phyloP scores from a whole-genome alignment of 2,329 filamentous ascomycete species.

The Alternaria consortialis region DNA sequence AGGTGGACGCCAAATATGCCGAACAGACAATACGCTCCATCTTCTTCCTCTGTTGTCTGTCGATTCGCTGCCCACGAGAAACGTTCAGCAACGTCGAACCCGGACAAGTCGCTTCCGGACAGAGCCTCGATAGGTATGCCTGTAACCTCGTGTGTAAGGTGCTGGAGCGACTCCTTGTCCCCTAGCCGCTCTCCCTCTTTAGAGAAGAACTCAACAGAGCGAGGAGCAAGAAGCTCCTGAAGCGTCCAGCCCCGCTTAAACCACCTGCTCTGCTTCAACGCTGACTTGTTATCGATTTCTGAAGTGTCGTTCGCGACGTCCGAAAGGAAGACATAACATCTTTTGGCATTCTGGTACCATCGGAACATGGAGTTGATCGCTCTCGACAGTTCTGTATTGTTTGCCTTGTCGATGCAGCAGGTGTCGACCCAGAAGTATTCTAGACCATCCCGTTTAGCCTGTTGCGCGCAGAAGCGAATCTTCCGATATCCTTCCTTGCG shows the following conservation, averaged over 20 bases:
- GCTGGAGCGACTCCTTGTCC: slow-evolving; percentile 9
- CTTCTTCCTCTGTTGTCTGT: slow-evolving; percentile 30
- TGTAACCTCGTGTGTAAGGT: slow-evolving; percentile 20
- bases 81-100: slow-evolving; percentile 25
- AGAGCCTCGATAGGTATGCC: slow-evolving; percentile 18
- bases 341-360: slow-evolving; percentile 24
- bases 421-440: too few relatives aligned
- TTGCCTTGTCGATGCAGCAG: too few relatives aligned
- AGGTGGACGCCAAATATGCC: slow-evolving; percentile 23
- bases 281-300: neutral
- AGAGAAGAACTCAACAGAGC: slow-evolving; percentile 23
- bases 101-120: neutral
- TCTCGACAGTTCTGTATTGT: too few relatives aligned
- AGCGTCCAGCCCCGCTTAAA: slow-evolving; percentile 32
- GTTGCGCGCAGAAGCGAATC: neutral
- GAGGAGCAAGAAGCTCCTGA: slow-evolving; percentile 28
- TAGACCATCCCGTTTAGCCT: neutral
- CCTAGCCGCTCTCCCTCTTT: slow-evolving; percentile 14
- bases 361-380: slow-evolving; percentile 33
- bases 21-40: slow-evolving; percentile 24
- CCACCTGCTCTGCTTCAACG: slow-evolving; percentile 24
- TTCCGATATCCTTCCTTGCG: neutral
- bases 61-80: slow-evolving; percentile 34
- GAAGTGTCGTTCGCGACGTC: slow-evolving; percentile 10
- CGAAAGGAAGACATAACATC: slow-evolving; percentile 30